Evolutionary conservation across 164 flowering plant species (phyloP).

Genomic region (Chimonanthus praecox): DNA sequence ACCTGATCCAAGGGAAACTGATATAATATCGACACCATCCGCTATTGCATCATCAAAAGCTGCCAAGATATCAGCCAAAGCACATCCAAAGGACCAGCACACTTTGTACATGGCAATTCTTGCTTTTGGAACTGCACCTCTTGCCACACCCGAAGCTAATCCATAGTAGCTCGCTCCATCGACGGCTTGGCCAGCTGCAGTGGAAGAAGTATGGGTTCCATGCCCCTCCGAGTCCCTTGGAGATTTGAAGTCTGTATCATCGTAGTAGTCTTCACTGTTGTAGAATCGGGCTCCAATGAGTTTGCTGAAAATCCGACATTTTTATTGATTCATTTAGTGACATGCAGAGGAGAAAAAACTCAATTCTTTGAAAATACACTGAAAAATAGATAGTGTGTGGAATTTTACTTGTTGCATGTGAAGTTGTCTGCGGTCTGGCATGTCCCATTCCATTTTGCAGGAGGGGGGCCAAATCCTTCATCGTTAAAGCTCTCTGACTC

Average conservation of each 20-base stretch:
- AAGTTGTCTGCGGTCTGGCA: conserved; percentile 27
- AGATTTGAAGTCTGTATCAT: conserved; percentile 12
- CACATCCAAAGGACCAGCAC: conserved; percentile 15
- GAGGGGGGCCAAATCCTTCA: conserved; percentile 54
- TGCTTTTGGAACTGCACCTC: conserved; percentile 18
- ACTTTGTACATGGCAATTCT: conserved; percentile 24
- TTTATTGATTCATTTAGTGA: not conserved
- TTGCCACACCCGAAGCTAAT: conserved; percentile 18
- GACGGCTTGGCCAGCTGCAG: conserved; percentile 17
- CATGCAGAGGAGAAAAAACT: not conserved
- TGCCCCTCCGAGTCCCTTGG: conserved; percentile 19
- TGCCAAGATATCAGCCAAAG: conserved; percentile 16
- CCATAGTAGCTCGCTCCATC: conserved; percentile 11
- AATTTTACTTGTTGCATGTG: conserved; percentile 64
- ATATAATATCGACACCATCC: conserved; percentile 24
- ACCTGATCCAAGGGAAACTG: conserved; percentile 12
- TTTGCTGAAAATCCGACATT: conserved; percentile 21
- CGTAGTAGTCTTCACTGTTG: conserved; percentile 8
- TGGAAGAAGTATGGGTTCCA: conserved; percentile 27
- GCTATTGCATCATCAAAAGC: conserved; percentile 27
- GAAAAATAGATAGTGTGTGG: not conserved
- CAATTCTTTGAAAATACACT: not conserved
- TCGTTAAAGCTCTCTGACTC: conserved; percentile 51
- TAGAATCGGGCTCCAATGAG: conserved; percentile 30
- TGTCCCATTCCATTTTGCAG: conserved; percentile 61